phyloP scores from a whole-genome alignment of 1,139 yeast genomes.

The Meyerozyma carpophila region DNA sequence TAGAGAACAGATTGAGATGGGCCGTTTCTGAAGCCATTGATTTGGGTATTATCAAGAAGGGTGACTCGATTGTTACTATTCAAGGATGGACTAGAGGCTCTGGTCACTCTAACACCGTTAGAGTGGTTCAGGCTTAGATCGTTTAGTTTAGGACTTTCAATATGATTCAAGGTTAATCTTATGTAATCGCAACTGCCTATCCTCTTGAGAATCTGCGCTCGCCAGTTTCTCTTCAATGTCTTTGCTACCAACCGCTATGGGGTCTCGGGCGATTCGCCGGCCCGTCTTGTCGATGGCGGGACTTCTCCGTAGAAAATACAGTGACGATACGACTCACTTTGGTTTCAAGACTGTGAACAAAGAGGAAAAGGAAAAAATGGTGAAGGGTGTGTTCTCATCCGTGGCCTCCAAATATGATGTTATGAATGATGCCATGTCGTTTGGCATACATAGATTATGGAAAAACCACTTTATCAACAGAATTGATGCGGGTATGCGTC shows the following conservation, averaged over 20 bases:
- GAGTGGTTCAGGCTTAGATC: slow-evolving; percentile 52
- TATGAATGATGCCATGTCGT: slow-evolving; percentile 97
- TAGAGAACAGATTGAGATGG: slow-evolving; percentile 90
- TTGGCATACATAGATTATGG: slow-evolving; percentile 95
- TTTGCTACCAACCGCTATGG: neutral
- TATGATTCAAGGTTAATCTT: neutral
- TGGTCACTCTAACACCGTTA: slow-evolving; percentile 98
- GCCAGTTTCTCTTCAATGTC: neutral
- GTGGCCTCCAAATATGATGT: slow-evolving; percentile 93
- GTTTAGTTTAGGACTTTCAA: neutral
- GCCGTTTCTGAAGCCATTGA: slow-evolving; percentile 89
- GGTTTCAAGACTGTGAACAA: slow-evolving; percentile 84
- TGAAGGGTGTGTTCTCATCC: slow-evolving; percentile 85
- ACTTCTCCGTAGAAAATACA: neutral
- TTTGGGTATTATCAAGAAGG: slow-evolving; percentile 79
- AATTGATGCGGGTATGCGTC: slow-evolving; percentile 90
- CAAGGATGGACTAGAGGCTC: slow-evolving; percentile 99
- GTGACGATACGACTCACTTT: slow-evolving; percentile 68
- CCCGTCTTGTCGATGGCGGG: neutral
- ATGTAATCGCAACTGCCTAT: neutral
- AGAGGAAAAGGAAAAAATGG: slow-evolving; percentile 79
- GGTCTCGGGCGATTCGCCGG: neutral
- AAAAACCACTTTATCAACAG: slow-evolving; percentile 83
- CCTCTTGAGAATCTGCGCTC: neutral
- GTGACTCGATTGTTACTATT: slow-evolving; percentile 88